Evolutionary conservation across 1,139 yeast species (phyloP), one percentile per base, ranked within the genome.

Genomic region (Pichia sp.): DNA sequence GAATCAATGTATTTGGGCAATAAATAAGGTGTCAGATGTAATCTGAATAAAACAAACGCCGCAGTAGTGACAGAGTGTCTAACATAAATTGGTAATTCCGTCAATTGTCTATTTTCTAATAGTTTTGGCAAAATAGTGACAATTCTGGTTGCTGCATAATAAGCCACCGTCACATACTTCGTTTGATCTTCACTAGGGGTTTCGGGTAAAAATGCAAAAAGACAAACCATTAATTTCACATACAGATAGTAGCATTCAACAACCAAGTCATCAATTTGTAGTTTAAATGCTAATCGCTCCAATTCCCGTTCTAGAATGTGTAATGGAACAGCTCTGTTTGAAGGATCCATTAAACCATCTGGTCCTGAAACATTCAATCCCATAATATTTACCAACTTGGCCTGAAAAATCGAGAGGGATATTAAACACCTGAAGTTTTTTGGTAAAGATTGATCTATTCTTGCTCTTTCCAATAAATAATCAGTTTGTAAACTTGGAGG

Each of bases 401-500:
- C 82, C 62, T 87, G 95, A 66, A 87, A 88, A 44, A 84, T 82
- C 0, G 95, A 75, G 47, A 88, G 67, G 29, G 85, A 76, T 5
- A 88, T 76, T 52, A 87, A 67, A 42, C 88, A 80, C 43, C 94
- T 67, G 62, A 86, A 85, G 51, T 79, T 74, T 49, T 73, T 75
- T 3, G 95, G 96, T 46, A 86, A 66, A 4, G 73, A 64, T 37
- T 70, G 68, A 58, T 85, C 94, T 40, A 81, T 67, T 50, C 90
- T 71, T 1, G 95, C 95, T 58, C 76, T 79, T 56, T 88, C 95
- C 37, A 88, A 68, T 41, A 88, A 66, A 59, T 82, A 86, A 62
- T 90, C 97, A 0, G 94, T 84, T 34, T 87, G 84, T 52, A 86
- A 76, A 9, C 87, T 81, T 1, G 96, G 92, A 1, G 97, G 97